phyloP scores from a whole-genome alignment of 345 rosid species.

The Carallia brachiata region DNA sequence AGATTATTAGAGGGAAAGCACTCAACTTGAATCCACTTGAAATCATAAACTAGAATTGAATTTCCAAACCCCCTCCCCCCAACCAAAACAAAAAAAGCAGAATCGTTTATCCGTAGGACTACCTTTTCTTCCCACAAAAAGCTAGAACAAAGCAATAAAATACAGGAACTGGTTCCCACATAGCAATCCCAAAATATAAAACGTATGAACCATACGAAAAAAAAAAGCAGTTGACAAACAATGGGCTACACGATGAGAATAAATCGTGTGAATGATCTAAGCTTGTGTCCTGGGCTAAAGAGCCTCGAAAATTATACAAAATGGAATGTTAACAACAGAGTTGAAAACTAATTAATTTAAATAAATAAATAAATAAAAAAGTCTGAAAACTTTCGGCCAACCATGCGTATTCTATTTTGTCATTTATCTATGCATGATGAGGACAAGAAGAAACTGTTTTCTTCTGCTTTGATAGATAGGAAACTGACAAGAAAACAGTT shows the following conservation, averaged over 20 bases:
- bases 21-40: slow-evolving; percentile 5
- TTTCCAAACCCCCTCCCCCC: neutral
- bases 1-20: neutral
- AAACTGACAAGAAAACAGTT: slow-evolving; percentile 38
- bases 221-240: neutral
- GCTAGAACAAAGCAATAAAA: neutral
- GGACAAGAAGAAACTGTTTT: slow-evolving; percentile 35
- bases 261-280: neutral
- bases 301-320: neutral
- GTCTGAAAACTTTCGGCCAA: slow-evolving; percentile 21
- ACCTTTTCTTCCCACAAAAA: slow-evolving; percentile 9
- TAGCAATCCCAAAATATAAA: neutral
- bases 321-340: neutral
- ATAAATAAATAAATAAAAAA: slow-evolving; percentile 14
- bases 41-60: neutral
- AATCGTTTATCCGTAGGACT: slow-evolving; percentile 32
- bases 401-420: slow-evolving; percentile 34
- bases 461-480: too few species aligned
- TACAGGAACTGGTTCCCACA: neutral
- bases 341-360: neutral
- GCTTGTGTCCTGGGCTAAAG: neutral
- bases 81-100: slow-evolving; percentile 17
- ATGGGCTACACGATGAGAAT: neutral
- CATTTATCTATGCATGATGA: slow-evolving; percentile 27
- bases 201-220: neutral